Percentiles rank a stretch among this genome's conserved stretches.
phyloP scores from a whole-genome alignment of 352 stramenopile species.

The Phytophthora hybrid region DNA sequence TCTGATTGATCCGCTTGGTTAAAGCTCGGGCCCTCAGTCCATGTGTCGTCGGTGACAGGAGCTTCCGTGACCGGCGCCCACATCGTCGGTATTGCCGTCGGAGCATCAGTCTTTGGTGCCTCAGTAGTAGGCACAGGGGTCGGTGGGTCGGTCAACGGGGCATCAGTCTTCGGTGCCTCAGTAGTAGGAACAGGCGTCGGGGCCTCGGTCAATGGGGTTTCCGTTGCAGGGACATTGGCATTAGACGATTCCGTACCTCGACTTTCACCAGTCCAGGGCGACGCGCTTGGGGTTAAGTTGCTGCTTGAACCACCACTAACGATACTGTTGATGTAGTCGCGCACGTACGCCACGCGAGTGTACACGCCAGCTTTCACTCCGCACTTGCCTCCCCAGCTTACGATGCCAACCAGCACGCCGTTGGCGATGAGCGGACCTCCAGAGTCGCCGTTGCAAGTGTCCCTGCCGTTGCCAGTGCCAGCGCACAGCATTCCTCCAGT shows the following conservation, averaged over 20 bases:
- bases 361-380: conserved; percentile 67
- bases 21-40: conserved; percentile 16
- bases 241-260: conserved; percentile 11
- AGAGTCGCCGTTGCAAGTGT: conserved; percentile 77
- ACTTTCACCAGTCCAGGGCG: conserved; percentile 10
- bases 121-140: conserved; percentile 20
- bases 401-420: conserved; percentile 64
- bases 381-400: conserved; percentile 73
- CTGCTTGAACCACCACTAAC: conserved; percentile 38
- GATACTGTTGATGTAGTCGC: conserved; percentile 68
- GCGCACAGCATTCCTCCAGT: conserved; percentile 72
- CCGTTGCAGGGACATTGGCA: conserved; percentile 11
- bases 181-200: conserved; percentile 23
- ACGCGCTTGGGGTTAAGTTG: conserved; percentile 24
- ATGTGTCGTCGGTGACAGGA: conserved; percentile 1
- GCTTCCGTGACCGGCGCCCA: neutral
- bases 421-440: conserved; percentile 64
- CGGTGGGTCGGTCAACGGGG: neutral
- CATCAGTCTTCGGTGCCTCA: conserved; percentile 6
- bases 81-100: neutral
- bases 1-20: conserved; percentile 10
- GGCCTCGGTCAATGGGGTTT: neutral
- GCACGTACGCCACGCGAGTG: conserved; percentile 55
- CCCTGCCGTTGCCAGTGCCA: conserved; percentile 53
- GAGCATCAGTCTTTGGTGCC: conserved; percentile 5